phyloP scores from a whole-genome alignment of 352 stramenopile genomes.

The Phytophthora lateralis region DNA sequence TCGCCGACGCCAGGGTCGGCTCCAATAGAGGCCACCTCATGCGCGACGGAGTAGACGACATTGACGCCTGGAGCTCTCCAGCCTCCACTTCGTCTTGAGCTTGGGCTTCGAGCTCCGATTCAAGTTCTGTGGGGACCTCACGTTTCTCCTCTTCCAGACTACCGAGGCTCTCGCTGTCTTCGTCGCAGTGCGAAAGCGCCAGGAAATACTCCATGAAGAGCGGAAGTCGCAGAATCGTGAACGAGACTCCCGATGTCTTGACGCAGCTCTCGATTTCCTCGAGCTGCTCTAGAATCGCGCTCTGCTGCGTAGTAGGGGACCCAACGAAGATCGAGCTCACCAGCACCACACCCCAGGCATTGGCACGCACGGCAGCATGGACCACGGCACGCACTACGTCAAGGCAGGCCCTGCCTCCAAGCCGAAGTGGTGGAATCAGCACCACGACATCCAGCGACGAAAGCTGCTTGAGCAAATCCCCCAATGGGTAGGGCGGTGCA shows the following conservation, averaged over 20 bases:
- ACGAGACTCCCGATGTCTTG: conserved; percentile 61
- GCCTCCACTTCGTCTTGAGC: conserved; percentile 17
- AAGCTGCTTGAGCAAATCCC: conserved; percentile 61
- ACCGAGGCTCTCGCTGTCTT: conserved; percentile 14
- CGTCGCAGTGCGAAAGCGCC: conserved; percentile 41
- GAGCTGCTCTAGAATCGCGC: conserved; percentile 53
- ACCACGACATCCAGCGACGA: conserved; percentile 70
- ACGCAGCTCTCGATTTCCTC: conserved; percentile 68
- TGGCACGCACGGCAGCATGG: conserved; percentile 47
- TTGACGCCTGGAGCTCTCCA: background rate
- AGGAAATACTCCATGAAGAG: conserved; percentile 87
- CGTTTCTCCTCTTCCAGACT: conserved; percentile 42
- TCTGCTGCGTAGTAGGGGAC: conserved; percentile 34
- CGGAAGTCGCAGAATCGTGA: conserved; percentile 66
- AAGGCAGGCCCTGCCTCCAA: conserved; percentile 53
- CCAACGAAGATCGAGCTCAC: conserved; percentile 72
- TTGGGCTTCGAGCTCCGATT: conserved; percentile 9
- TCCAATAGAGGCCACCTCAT: conserved; percentile 55
- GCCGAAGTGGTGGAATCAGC: conserved; percentile 68
- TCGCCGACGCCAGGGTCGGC: conserved; percentile 42
- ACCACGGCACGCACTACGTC: conserved; percentile 64
- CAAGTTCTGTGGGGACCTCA: conserved; percentile 9
- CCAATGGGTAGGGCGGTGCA: conserved; percentile 48
- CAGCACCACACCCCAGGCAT: conserved; percentile 77
- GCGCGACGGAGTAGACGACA: conserved; percentile 25